Evolutionary conservation across 192 early-diverging fungal genomes (phyloP).

Genomic region (Coemansia furcata): DNA sequence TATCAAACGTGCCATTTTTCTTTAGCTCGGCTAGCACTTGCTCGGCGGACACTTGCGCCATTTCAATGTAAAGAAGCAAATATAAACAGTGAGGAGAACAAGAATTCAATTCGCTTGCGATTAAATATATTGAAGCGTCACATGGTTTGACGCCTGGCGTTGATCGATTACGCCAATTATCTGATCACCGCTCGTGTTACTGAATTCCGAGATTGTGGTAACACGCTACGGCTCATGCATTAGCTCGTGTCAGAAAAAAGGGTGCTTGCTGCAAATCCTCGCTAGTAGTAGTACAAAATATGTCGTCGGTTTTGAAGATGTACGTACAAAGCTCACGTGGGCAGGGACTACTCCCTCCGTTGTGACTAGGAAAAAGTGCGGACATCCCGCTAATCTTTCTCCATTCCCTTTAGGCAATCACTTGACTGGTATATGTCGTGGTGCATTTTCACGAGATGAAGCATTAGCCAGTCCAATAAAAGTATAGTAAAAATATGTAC

Average conservation of each 20-base stretch:
- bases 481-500: background rate
- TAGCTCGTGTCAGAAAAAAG: background rate
- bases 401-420: background rate
- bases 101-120: background rate
- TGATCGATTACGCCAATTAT: background rate
- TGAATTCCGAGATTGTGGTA: background rate
- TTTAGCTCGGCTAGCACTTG: conserved; percentile 27
- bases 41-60: conserved; percentile 24
- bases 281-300: background rate
- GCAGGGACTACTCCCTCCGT: background rate
- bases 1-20: conserved; percentile 31
- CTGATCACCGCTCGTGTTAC: background rate
- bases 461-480: background rate
- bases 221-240: background rate
- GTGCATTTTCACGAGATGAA: background rate
- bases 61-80: background rate
- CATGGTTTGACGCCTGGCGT: background rate
- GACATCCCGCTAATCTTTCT: background rate
- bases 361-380: background rate
- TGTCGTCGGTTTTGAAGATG: background rate
- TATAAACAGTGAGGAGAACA: background rate
- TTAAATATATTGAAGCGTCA: background rate
- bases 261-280: background rate
- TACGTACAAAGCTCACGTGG: background rate
- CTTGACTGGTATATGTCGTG: background rate